Evolutionary conservation across 208 protist genomes (phyloP), one percentile per base, ranked within the genome.

Genomic region (Crithidia mellificae): DNA sequence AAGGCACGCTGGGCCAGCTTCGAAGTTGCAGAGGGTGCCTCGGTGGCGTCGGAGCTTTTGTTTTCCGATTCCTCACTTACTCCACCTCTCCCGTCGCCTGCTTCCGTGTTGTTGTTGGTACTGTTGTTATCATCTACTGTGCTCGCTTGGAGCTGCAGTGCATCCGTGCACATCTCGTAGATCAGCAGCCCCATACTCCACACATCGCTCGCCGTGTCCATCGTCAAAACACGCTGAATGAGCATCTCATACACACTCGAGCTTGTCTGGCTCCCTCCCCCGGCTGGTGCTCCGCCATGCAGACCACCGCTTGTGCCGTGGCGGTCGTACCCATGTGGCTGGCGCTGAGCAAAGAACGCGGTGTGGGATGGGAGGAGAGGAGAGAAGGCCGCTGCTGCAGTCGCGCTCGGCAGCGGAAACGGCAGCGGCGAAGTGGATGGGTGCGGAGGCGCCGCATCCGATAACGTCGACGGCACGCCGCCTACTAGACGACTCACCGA

Each of bases 171-270:
- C 63, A 74, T 69, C 32, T 53, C 44, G 52, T 80, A 80, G 27
- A 80, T 53, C 32, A 80, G 58, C 51, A 80, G 20, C 1, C 74
- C 74, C 4, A 80, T 36, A 17, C 74, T 69, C 74, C 74, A 80
- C 43, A 75, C 20, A 34, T 80, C 74, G 38, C 59, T 61, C 27
- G 68, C 55, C 30, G 67, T 74, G 44, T 80, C 63, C 62, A 59
- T 59, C 15, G 70, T 57, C 38, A 80, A 44, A 0, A 80, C 56
- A 29, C 65, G 66, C 17, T 68, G 50, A 22, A 75, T 57, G 9
- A 80, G 56, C 29, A 80, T 22, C 52, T 47, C 58, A 20, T 75
- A 75, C 12, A 72, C 74, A 19, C 54, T 63, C n/a, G 59, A 57
- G 50, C 20, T 41, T 49, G 54, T 67, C 25, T 65, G 36, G 22